A percentile compares a stretch with the other conserved stretches of the same genome.
These are phyloP conservation scores for Prunus persica DNA, from an alignment of 306 rosid genomes.

Conservation along the genomic window Prunus_persica_NCBIv2 NC_034010.1:22242501-22243000, in stretches of 20 bases:
- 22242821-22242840: background rate
- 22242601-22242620: constrained; percentile 14
- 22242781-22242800: constrained; percentile 59
- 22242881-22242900: background rate
- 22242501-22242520: constrained; percentile 33
- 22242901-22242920: constrained; percentile 19
- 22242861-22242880: background rate
- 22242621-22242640: constrained; percentile 5
- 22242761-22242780: constrained; percentile 98
- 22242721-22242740: constrained; percentile 96
- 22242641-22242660: constrained; percentile 9
- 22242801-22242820: background rate
- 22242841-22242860: too few species aligned
- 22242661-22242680: constrained; percentile 54
- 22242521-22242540: constrained; percentile 52
- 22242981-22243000: constrained; percentile 88
- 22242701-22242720: constrained; percentile 84
- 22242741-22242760: constrained; percentile 97
- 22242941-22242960: constrained; percentile 98
- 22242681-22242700: constrained; percentile 81
- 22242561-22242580: background rate
- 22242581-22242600: background rate
- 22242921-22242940: constrained; percentile 83
- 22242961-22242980: constrained; percentile 95
- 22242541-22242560: constrained; percentile 64